phyloP scores from a whole-genome alignment of 495 filamentous ascomycete genomes.

The Aspergillus incahuasiensis region DNA sequence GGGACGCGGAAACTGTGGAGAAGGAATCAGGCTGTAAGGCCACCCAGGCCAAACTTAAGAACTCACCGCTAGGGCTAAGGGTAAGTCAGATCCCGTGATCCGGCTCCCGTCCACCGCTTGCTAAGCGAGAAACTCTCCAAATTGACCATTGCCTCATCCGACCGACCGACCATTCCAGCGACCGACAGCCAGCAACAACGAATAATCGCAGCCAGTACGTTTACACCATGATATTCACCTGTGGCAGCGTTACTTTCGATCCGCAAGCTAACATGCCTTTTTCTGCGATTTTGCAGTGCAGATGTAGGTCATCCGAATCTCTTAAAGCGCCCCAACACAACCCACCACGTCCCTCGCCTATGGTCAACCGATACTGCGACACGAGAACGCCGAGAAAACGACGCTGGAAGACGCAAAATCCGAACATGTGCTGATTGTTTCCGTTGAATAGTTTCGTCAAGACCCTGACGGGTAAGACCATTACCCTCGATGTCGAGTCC shows the following conservation, averaged over 20 bases:
- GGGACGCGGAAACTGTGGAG: conserved; percentile 6
- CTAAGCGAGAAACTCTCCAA: conserved; percentile 47
- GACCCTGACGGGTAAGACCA: conserved; percentile 98
- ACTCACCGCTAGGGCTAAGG: conserved; percentile 34
- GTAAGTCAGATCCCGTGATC: conserved; percentile 14
- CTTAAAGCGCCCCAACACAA: not conserved
- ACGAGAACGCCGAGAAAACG: not conserved
- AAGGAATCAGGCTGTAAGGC: conserved; percentile 4
- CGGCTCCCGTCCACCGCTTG: conserved; percentile 30
- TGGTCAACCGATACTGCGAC: not conserved
- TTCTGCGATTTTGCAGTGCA: conserved; percentile 59
- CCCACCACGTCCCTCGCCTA: conserved; percentile 2
- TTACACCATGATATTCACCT: not conserved
- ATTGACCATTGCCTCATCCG: conserved; percentile 41
- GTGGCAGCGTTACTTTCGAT: conserved; percentile 8
- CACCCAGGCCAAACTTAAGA: not conserved
- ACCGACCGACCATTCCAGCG: conserved; percentile 34
- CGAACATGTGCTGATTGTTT: conserved; percentile 33
- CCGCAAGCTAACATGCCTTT: conserved; percentile 36
- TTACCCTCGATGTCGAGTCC: conserved; percentile 99
- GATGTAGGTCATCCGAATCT: conserved; percentile 55
- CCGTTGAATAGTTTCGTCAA: conserved; percentile 76
- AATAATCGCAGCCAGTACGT: conserved; percentile 60
- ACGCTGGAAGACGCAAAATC: not conserved
- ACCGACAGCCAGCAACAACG: conserved; percentile 48